A percentile compares a stretch with the other conserved stretches of the same genome.
phyloP scores from a whole-genome alignment of 2,329 filamentous ascomycete species.

The Monosporascus sp. region DNA sequence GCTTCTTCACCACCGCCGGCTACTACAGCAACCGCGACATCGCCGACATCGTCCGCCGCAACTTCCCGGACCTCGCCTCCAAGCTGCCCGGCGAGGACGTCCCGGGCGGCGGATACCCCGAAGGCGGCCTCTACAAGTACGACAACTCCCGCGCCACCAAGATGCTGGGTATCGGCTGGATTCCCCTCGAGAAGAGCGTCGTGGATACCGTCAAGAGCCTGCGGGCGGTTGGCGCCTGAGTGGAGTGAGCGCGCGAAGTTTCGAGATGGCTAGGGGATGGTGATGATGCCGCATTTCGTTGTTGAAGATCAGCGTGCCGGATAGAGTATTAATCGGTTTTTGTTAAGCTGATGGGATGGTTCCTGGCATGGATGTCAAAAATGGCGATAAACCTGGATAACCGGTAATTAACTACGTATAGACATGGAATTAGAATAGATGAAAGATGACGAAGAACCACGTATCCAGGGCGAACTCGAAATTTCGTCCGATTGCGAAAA shows the following conservation, averaged over 20 bases:
- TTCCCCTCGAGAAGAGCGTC: constrained; percentile 54
- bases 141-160: constrained; percentile 56
- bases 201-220: constrained; percentile 61
- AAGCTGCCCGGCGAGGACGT: constrained; percentile 40
- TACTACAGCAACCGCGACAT: constrained; percentile 42
- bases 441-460: no score
- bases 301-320: no score
- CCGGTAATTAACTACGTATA: no score
- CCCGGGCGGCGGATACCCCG: constrained; percentile 37
- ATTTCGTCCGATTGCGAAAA: no score
- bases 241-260: background rate
- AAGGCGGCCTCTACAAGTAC: constrained; percentile 42
- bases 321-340: no score
- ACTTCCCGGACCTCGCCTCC: constrained; percentile 46
- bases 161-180: constrained; percentile 59
- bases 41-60: constrained; percentile 35
- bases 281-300: no score
- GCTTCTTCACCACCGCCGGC: constrained; percentile 46
- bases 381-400: no score
- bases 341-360: no score
- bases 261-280: background rate
- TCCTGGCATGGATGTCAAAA: no score
- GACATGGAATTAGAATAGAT: no score
- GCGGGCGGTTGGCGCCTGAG: constrained; percentile 36
- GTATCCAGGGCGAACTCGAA: no score